Evolutionary conservation across 208 protist species (phyloP).

Genomic region (Acanthamoeba culbertsoni): DNA sequence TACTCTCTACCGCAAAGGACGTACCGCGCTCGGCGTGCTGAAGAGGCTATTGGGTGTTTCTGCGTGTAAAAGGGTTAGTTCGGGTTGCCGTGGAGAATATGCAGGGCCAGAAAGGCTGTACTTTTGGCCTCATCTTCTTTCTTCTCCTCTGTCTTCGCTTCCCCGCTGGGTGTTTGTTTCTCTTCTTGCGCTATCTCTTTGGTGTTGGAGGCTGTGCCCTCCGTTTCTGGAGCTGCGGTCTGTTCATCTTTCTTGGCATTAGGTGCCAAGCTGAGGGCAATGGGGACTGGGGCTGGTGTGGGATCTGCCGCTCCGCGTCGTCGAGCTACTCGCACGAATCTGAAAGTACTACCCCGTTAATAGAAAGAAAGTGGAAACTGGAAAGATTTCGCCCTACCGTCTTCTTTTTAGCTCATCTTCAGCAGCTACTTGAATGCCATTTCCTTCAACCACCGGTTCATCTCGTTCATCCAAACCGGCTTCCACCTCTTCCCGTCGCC

Average conservation of each 20-base stretch:
- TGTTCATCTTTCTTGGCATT: neutral
- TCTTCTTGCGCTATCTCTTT: neutral
- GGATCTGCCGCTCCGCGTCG: neutral
- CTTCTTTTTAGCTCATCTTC: neutral
- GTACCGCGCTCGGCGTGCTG: neutral
- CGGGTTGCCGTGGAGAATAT: neutral
- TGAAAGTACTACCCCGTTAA: neutral
- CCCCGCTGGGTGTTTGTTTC: neutral
- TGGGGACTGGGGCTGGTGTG: neutral
- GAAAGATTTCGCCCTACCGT: neutral
- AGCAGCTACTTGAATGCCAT: neutral
- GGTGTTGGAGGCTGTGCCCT: neutral
- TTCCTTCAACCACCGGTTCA: slow-evolving; percentile 2
- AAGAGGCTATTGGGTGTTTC: no score
- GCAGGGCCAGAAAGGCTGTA: no score
- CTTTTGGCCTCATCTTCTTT: neutral
- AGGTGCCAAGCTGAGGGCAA: neutral
- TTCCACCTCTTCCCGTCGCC: slow-evolving; percentile 9
- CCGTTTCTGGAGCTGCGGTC: no score
- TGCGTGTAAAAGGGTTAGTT: neutral
- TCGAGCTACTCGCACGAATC: neutral
- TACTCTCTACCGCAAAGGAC: no score
- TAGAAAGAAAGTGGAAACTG: neutral
- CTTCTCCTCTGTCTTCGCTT: neutral
- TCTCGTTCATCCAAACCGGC: neutral